Evolutionary conservation across 768 basidiomycete species (phyloP).

Genomic region (Tylopilus sp.): DNA sequence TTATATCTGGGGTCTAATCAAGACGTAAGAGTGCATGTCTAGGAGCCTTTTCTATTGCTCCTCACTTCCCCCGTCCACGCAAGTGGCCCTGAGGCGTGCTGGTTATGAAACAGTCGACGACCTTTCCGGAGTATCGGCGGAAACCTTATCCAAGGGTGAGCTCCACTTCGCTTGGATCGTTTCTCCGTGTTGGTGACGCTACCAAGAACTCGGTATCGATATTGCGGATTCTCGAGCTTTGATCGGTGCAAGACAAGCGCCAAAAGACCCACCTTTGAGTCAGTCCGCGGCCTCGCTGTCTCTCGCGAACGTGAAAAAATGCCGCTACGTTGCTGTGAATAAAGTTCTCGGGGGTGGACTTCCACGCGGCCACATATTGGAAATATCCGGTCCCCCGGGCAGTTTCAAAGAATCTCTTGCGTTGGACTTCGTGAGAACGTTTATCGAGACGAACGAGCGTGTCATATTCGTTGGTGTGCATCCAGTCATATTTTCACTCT

Average conservation of each 20-base stretch:
- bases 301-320: slow-evolving; percentile 13
- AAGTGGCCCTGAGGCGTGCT: slow-evolving; percentile 44
- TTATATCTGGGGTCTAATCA: not conserved
- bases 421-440: slow-evolving; percentile 45
- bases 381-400: slow-evolving; percentile 77
- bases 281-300: slow-evolving; percentile 55
- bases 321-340: slow-evolving; percentile 49
- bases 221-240: slow-evolving; percentile 45
- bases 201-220: slow-evolving; percentile 50
- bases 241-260: slow-evolving; percentile 39
- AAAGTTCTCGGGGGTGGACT: slow-evolving; percentile 62
- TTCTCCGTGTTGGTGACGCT: not conserved
- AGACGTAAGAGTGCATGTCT: slow-evolving; percentile 27
- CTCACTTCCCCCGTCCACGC: slow-evolving; percentile 42
- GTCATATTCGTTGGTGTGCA: slow-evolving; percentile 62
- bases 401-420: slow-evolving; percentile 59
- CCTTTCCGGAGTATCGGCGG: slow-evolving; percentile 40
- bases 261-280: slow-evolving; percentile 37
- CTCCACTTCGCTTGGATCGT: not conserved
- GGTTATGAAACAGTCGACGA: slow-evolving; percentile 62
- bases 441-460: slow-evolving; percentile 46
- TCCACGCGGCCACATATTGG: slow-evolving; percentile 56
- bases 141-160: slow-evolving; percentile 50
- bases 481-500: not conserved
- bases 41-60: slow-evolving; percentile 44